Conservation (phyloP, 129 eudicot genomes). For the Flaveria sonorensis region DNA sequence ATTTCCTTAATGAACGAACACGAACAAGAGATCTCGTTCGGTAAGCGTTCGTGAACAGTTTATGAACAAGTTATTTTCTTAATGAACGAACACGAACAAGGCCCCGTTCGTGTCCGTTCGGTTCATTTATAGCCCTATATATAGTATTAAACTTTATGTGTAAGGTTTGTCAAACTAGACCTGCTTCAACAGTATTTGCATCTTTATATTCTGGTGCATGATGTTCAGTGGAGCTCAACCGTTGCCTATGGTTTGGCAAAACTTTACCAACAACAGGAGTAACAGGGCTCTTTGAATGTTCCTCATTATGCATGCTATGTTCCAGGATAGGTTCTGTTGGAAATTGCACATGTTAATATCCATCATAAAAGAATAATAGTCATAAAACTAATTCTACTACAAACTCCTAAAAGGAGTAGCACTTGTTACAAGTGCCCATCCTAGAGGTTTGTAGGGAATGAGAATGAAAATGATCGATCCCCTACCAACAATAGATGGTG, state of each 20-base stretch:
- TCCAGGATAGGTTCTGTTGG: constrained; percentile 31
- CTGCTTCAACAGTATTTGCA: background rate
- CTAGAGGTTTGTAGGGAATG: constrained; percentile 3
- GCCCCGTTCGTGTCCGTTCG: too few species aligned
- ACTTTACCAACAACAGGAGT: constrained; percentile 31
- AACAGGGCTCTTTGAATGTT: constrained; percentile 13
- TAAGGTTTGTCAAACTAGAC: background rate
- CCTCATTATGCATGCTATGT: constrained; percentile 32
- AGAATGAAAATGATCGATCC: background rate
- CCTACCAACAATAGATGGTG: constrained; percentile 40
- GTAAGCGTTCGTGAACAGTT: too few species aligned
- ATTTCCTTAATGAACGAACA: too few species aligned
- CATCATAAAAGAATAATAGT: constrained; percentile 12
- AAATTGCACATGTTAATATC: constrained; percentile 16
- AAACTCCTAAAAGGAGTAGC: background rate
- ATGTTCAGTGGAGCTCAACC: background rate
- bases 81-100: too few species aligned
- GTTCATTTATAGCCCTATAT: too few species aligned
- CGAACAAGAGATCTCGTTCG: too few species aligned
- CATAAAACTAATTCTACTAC: background rate
- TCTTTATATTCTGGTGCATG: background rate
- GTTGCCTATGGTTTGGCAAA: background rate
- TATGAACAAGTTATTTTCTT: too few species aligned
- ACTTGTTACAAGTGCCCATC: background rate
- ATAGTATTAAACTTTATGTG: background rate